These are phyloP conservation scores for Fragaria vesca DNA, from an alignment of 306 rosid species.

Conservation along the genomic window DNA sequence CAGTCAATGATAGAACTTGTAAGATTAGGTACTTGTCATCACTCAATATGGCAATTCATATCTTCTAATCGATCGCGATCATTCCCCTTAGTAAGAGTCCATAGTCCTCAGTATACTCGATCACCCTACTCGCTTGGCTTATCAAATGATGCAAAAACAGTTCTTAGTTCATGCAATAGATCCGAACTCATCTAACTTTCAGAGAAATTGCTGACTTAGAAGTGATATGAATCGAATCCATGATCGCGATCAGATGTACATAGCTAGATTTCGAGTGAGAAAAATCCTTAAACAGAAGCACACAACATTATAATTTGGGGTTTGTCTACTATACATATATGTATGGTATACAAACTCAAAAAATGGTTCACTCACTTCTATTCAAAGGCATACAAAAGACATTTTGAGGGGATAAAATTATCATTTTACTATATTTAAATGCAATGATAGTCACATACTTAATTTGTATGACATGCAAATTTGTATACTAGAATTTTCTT, in stretches of 20 bases:
- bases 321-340: too few species aligned
- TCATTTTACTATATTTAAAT: too few species aligned
- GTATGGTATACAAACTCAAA: too few species aligned
- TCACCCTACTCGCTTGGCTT: not conserved
- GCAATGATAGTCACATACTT: too few species aligned
- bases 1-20: not conserved
- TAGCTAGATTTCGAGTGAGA: not conserved
- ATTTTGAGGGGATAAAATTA: too few species aligned
- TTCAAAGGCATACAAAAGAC: too few species aligned
- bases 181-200: not conserved
- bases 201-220: not conserved
- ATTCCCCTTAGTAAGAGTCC: not conserved
- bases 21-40: conserved; percentile 24
- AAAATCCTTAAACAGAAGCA: not conserved
- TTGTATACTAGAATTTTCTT: too few species aligned
- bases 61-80: not conserved
- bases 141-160: not conserved
- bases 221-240: not conserved
- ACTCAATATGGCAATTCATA: not conserved
- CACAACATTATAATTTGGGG: not conserved
- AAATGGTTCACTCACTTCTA: too few species aligned
- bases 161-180: not conserved
- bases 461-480: too few species aligned
- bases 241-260: not conserved
- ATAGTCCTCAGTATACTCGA: not conserved